Evolutionary conservation across 2,329 filamentous ascomycete species (phyloP), one percentile per base, ranked within the genome.

Genomic region (Cladobotryum mycophilum): DNA sequence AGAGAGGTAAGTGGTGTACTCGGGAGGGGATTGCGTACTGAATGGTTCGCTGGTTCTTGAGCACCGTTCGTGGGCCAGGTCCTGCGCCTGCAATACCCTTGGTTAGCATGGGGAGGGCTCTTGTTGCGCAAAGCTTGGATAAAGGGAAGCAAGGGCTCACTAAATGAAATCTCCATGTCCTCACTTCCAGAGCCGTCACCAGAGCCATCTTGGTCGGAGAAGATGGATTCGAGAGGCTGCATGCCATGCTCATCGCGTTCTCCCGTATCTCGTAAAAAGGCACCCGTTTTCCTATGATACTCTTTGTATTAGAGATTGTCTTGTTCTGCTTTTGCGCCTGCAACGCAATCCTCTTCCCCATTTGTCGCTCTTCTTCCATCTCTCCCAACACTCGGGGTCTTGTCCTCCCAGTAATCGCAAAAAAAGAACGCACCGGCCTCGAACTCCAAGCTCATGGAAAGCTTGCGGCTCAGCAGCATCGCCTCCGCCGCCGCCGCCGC

Each of bases 211-310:
- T 42, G 56, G 61, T 84, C 87, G 8, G 91, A 96, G 68, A 96
- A 96, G 57, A 97, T 82, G 58, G 82, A 82, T 35, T 92, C 88
- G 52, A 96, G 79, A 35, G 88, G 86, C 66, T 96, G 89, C 74
- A 99, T 84, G 67, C 92, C 93, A 76, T 96, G 77, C 66, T 95
- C 90, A 70, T 97, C 92, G 70, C 89, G 86, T 54, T 84, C 75
- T 47, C 89, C 89, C 49, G 76, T 82, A 62, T 96, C 89, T 61
- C 83, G 81, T 33, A 97, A 70, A 1, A 83, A 86, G 22, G 95
- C 80, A 41, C 93, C 93, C 1, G 93, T 99, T 78, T 95, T 95
- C 60, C 92, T 96, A 58, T 45, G 44, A 34, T 41, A 52, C 15
- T 11, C 9, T 38, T 38, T 33, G 18, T 4, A 46, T 55, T 50